These are phyloP conservation scores for Cylindrodendrum hubeiense DNA, from an alignment of 2,329 filamentous ascomycete genomes.

Conservation along the genomic window DNA sequence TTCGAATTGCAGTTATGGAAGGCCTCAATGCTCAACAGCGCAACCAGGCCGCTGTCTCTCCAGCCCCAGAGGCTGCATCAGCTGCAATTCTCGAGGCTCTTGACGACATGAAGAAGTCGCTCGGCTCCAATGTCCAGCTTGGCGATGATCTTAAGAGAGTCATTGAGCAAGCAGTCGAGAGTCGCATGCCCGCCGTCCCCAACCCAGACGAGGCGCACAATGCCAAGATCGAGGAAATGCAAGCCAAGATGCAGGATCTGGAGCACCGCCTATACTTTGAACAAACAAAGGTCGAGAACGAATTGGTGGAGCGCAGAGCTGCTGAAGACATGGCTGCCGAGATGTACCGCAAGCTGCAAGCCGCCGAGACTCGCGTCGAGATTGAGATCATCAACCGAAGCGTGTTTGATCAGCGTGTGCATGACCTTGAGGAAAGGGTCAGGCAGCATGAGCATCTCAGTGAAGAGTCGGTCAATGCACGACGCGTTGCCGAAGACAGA, in stretches of 20 bases:
- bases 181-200: slow-evolving; percentile 65
- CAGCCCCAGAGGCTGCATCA: slow-evolving; percentile 33
- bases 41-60: slow-evolving; percentile 48
- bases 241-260: slow-evolving; percentile 69
- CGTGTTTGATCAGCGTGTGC: slow-evolving; percentile 70
- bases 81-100: slow-evolving; percentile 75
- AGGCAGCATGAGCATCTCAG: slow-evolving; percentile 72
- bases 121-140: slow-evolving; percentile 39
- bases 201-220: slow-evolving; percentile 64
- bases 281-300: slow-evolving; percentile 62
- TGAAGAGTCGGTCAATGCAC: slow-evolving; percentile 72
- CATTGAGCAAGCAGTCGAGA: slow-evolving; percentile 73
- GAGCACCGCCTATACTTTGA: slow-evolving; percentile 67
- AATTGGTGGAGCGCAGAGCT: slow-evolving; percentile 60
- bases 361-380: slow-evolving; percentile 70
- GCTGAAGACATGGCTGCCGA: slow-evolving; percentile 68
- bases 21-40: slow-evolving; percentile 73
- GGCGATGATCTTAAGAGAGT: slow-evolving; percentile 70
- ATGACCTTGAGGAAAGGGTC: slow-evolving; percentile 78
- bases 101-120: slow-evolving; percentile 69
- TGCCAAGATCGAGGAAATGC: slow-evolving; percentile 68
- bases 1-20: slow-evolving; percentile 79
- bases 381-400: slow-evolving; percentile 72
- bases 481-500: slow-evolving; percentile 78
- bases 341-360: slow-evolving; percentile 65